Percentiles rank a stretch among this genome's conserved stretches.
Evolutionary conservation across 176 grass and related monocot genomes (phyloP).

Genomic region (Metroxylon sagu): DNA sequence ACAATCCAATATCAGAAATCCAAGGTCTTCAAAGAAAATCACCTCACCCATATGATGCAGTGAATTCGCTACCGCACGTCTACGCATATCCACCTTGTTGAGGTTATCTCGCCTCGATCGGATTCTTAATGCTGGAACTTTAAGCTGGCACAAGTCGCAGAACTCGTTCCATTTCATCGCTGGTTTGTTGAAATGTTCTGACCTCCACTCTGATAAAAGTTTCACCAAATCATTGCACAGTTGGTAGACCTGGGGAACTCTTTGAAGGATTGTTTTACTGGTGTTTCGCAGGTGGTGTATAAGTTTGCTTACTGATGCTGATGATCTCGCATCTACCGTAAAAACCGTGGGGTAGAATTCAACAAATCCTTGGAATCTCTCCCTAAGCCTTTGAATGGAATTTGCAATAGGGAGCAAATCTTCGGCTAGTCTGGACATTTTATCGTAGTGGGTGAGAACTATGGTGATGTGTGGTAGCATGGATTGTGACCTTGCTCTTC

Average conservation of each 20-base stretch:
- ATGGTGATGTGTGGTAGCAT: slow-evolving; percentile 55
- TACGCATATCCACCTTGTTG: slow-evolving; percentile 47
- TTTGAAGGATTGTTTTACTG: slow-evolving; percentile 69
- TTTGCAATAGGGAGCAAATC: slow-evolving; percentile 42
- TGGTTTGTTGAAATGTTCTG: slow-evolving; percentile 46
- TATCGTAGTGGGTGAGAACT: slow-evolving; percentile 78
- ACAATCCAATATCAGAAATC: slow-evolving; percentile 58
- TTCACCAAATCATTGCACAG: slow-evolving; percentile 72
- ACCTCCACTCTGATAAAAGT: slow-evolving; percentile 57
- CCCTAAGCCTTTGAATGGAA: slow-evolving; percentile 62
- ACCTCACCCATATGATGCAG: slow-evolving; percentile 67
- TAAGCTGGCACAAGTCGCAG: slow-evolving; percentile 77
- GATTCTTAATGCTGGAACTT: slow-evolving; percentile 48
- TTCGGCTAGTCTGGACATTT: slow-evolving; percentile 45
- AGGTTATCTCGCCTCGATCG: slow-evolving; percentile 66
- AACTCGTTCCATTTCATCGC: slow-evolving; percentile 74
- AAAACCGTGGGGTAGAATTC: slow-evolving; percentile 91
- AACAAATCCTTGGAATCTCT: slow-evolving; percentile 63
- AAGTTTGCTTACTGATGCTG: slow-evolving; percentile 63
- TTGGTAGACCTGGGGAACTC: slow-evolving; percentile 60
- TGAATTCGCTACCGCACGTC: slow-evolving; percentile 51
- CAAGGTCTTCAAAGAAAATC: slow-evolving; percentile 74
- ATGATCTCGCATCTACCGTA: slow-evolving; percentile 75
- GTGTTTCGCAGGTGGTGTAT: slow-evolving; percentile 50
- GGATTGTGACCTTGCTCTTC: slow-evolving; percentile 32